Evolutionary conservation across 2,329 filamentous ascomycete species (phyloP).

Genomic region (Colletotrichum shisoi): DNA sequence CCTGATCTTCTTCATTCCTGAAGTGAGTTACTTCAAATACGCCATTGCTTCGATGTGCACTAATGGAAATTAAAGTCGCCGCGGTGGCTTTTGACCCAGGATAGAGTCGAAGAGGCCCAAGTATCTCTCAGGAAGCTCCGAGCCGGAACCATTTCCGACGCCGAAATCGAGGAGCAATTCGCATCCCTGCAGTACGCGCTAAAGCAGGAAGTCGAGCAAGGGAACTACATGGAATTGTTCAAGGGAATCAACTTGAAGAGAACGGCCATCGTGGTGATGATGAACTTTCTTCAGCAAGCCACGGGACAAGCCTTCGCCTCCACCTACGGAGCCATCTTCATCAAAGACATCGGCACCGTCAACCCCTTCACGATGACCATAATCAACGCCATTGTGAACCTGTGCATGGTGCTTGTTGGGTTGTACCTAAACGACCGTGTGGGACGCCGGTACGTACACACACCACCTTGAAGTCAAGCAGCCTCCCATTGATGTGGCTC

Average conservation of each 20-base stretch:
- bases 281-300: slow-evolving; percentile 41
- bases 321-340: slow-evolving; percentile 43
- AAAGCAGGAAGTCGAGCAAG: slow-evolving; percentile 29
- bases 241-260: slow-evolving; percentile 43
- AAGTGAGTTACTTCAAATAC: slow-evolving; percentile 33
- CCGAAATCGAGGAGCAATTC: slow-evolving; percentile 43
- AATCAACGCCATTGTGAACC: slow-evolving; percentile 24
- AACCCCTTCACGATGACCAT: slow-evolving; percentile 45
- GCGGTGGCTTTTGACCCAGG: slow-evolving; percentile 45
- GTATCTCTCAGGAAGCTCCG: slow-evolving; percentile 43
- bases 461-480: too few relatives aligned
- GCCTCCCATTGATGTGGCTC: too few relatives aligned
- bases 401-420: slow-evolving; percentile 22
- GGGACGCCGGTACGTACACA: slow-evolving; percentile 34
- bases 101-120: slow-evolving; percentile 45
- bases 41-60: background rate
- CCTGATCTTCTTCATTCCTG: slow-evolving; percentile 45
- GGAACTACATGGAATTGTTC: slow-evolving; percentile 43
- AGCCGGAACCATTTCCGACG: slow-evolving; percentile 41
- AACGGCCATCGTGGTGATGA: slow-evolving; percentile 42
- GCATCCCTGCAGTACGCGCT: slow-evolving; percentile 26
- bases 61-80: slow-evolving; percentile 40
- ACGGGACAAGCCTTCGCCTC: slow-evolving; percentile 41
- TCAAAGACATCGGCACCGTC: slow-evolving; percentile 45
- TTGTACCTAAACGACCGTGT: slow-evolving; percentile 31